Evolutionary conservation across 495 filamentous ascomycete genomes (phyloP).

Genomic region (Pyrenopolyporus hunteri): DNA sequence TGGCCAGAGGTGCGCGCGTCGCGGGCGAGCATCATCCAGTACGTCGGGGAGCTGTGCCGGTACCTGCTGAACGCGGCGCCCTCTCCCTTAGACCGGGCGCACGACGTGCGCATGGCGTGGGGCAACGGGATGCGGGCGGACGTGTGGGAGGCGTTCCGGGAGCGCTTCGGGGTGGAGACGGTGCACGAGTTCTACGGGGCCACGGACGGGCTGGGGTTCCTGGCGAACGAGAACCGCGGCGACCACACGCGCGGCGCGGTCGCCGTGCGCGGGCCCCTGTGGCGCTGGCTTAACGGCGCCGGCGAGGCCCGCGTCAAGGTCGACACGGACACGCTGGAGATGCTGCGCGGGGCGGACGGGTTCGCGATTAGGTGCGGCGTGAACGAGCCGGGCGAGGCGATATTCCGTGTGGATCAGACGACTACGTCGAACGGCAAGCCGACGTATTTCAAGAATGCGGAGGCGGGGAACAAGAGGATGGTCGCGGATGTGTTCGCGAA

Average conservation of each 20-base stretch:
- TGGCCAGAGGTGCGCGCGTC: conserved; percentile 76
- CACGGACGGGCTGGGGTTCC: conserved; percentile 60
- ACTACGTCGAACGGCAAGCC: conserved; percentile 65
- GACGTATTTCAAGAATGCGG: too few species aligned
- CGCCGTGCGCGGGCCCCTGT: conserved; percentile 69
- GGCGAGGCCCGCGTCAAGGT: conserved; percentile 67
- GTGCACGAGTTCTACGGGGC: conserved; percentile 70
- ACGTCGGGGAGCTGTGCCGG: conserved; percentile 80
- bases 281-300: conserved; percentile 56
- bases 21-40: conserved; percentile 70
- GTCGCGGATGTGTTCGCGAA: conserved; percentile 71
- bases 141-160: conserved; percentile 71
- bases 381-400: conserved; percentile 74
- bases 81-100: conserved; percentile 64
- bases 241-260: conserved; percentile 65
- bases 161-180: conserved; percentile 64
- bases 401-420: conserved; percentile 64
- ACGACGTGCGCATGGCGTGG: conserved; percentile 68
- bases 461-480: conserved; percentile 69
- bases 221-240: conserved; percentile 58
- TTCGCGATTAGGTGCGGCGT: conserved; percentile 64
- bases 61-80: conserved; percentile 75
- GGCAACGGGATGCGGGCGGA: conserved; percentile 81
- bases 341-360: conserved; percentile 66
- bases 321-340: conserved; percentile 68